phyloP scores from a whole-genome alignment of 1,284 basidiomycete genomes.

The Fereydounia khargensis region DNA sequence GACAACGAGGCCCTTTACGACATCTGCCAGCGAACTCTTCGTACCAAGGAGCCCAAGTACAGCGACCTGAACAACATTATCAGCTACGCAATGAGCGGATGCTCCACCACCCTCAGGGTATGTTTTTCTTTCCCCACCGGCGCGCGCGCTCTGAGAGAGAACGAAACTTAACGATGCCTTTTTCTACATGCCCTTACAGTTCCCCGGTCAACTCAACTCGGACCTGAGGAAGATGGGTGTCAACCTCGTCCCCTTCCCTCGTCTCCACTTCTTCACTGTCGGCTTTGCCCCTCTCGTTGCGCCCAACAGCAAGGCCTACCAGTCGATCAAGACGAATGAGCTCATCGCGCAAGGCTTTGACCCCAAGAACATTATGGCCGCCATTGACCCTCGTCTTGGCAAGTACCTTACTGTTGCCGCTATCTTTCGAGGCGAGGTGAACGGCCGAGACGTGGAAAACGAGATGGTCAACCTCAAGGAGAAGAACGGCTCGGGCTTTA shows the following conservation, averaged over 20 bases:
- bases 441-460: constrained; percentile 60
- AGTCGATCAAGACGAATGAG: constrained; percentile 54
- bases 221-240: constrained; percentile 89
- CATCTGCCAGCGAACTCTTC: constrained; percentile 73
- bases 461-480: constrained; percentile 56
- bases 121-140: too few species aligned
- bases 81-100: constrained; percentile 95
- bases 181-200: constrained; percentile 84
- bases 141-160: too few species aligned
- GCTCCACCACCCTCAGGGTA: constrained; percentile 91
- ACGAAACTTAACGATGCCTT: constrained; percentile 76
- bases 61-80: constrained; percentile 65
- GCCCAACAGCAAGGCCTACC: constrained; percentile 63
- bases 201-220: constrained; percentile 91
- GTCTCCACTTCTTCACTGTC: constrained; percentile 58
- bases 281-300: constrained; percentile 58
- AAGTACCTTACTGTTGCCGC: constrained; percentile 82
- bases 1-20: constrained; percentile 95
- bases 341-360: constrained; percentile 53
- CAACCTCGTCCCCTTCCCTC: constrained; percentile 67
- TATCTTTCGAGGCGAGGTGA: constrained; percentile 64
- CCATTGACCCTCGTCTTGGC: constrained; percentile 72
- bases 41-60: constrained; percentile 63
- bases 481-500: constrained; percentile 51
- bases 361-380: constrained; percentile 63